Evolutionary conservation across 192 early-diverging fungal genomes (phyloP), one percentile per base, ranked within the genome.

Genomic region (Entomortierella chlamydospora): DNA sequence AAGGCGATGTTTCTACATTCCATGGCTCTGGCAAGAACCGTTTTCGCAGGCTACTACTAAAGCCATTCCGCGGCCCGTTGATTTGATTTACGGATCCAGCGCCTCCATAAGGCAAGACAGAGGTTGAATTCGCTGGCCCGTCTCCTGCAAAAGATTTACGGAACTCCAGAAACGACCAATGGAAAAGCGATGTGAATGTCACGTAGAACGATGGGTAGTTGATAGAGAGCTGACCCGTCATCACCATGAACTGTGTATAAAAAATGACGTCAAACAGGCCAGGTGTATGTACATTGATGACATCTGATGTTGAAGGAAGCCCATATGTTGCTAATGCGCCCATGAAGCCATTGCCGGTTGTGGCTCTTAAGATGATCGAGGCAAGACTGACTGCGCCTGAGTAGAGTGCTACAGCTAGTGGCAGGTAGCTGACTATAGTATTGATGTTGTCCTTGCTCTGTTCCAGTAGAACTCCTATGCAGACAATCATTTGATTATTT

Each of bases 251-350:
- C 61, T 87, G 86, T 8, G 82, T 61, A 37, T 87, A 87, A 57
- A 72, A 82, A n/a, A 87, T 37, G 12, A 87, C 53, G 71, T 87
- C 86, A 50, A 87, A 87, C 52, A 87, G 72, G 0, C 86, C 84
- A 22, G 86, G 86, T 1, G 86, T 83, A 47, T 87, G 84, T 2
- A 87, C 70, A 20, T 64, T 70, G 50, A 85, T 64, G 6, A 71
- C 29, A 17, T 81, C 70, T 1, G 65, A 64, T 0, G 71, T 73
- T 37, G 61, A 17, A 12, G 64, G 28, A 0, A 70, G 61, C 17
- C 71, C 71, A 61, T 81, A 81, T 11, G 70, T 73, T 5, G 68
- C 70, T 18, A 72, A 28, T 2, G 69, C 57, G 15, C 70, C 37
- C 41, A 79, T 26, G 29, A 79, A 65, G 22, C 76, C 68, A 43